Evolutionary conservation across 257 asterid genomes (phyloP), one percentile per base, ranked within the genome.

Genomic region (Solanum pinnatisectum): DNA sequence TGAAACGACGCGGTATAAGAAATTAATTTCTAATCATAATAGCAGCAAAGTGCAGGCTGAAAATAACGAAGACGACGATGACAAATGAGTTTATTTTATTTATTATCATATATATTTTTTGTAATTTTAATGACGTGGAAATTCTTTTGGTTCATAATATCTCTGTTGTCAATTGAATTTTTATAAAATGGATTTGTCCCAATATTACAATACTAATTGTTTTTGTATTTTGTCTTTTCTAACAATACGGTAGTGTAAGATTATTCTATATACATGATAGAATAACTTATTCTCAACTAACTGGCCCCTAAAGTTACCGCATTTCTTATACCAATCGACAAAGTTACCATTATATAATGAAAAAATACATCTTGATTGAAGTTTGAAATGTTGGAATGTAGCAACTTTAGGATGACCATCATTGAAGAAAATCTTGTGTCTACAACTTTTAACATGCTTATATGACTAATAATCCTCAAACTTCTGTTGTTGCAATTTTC

Each of bases 1-100:
- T 3, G 98, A 96, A 35, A 81, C 90, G 90, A 84, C 92, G 39
- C 76, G 92, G 44, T 77, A 91, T n/a, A 93, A 92, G 79, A 94
- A 92, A 91, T 91, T 92, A 87, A 86, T 91, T 30, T 46, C 83
- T 42, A 87, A 56, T 52, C 23, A 52, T 23, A 39, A 20, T 78
- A 73, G 74, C 63, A 70, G 88, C 8, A 78, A 78, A 42, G 90
- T 88, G 23, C 90, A 88, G 27, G 71, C 87, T 23, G 87, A 88
- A n/a, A 60, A 52, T 16, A 23, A 25, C 56, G 86, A 67, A 52
- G 86, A 84, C 10, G 65, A 59, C 18, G 71, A 87, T 7, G 46
- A 37, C 9, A 59, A 30, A 23, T 30, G 70, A 86, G 5, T 30
- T 27, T 65, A 13, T 65, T 37, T n/a, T 30, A 30, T 30, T 30